Evolutionary conservation across 441 rosid species (phyloP), one percentile per base, ranked within the genome.

Genomic region (Syzygium syzygioides): DNA sequence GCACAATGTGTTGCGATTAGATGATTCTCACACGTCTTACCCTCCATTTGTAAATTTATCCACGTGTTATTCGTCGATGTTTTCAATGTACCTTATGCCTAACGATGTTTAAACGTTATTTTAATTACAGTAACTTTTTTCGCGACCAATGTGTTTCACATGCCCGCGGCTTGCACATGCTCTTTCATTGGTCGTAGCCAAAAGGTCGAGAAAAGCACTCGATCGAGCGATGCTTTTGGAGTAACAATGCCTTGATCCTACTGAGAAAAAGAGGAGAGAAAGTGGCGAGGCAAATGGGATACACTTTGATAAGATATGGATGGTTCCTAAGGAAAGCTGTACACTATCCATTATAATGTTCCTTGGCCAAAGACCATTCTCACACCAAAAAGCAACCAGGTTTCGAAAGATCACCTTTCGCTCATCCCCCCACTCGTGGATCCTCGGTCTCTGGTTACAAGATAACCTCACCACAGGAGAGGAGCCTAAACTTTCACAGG

Each of bases 51-150:
- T 9, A 19, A 66, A 12, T 9, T 32, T 32, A 66, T 32, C 23
- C 25, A 18, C 13, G 6, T 1, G 25, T 41, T 41, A 41, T 23
- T 10, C n/a, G 4, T 13, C 2, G 9, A 45, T 41, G 28, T 37
- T 71, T 18, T 37, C 4, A 15, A 4, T 2, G 4, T 37, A 13
- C 80, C 50, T 3, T 3, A 20, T 2, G 79, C 0, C 48, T 3
- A 14, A 25, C 14, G n/a, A 37, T 0, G 50, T 37, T 1, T 20
- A 8, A 8, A 64, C 3, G 5, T 1, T 4, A 64, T 30, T 13
- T 17, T 7, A 64, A 4, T 30, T 30, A 30, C 12, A 15, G 18
- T 23, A 41, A 23, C 0, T n/a, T 76, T 37, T 2, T 25, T 76
- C 10, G 83, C 17, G 9, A 41, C n/a, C n/a, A 2, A 76, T 5